Evolutionary conservation across 2,329 filamentous ascomycete species (phyloP), one percentile per base, ranked within the genome.

Genomic region (Colletotrichum kahawae): DNA sequence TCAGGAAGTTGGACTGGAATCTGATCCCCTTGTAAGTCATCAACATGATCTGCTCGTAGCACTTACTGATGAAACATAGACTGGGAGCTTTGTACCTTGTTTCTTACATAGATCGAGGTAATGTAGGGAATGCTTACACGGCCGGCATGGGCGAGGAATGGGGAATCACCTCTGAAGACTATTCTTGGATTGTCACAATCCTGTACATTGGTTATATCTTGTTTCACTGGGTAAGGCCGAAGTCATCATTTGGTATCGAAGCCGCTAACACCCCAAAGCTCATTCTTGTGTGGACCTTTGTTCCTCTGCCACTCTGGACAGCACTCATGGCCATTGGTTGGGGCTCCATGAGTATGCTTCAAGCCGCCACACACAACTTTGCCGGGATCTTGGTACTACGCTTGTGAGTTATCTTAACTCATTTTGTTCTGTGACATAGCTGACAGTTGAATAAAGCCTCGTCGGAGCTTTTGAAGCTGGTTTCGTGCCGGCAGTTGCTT

Each of bases 381-480:
- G 66, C 76, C 2, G 82, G 82, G 31, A 78, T 87, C 69, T 82
- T 88, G 77, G 81, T 81, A 16, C 82, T 83, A 34, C 83, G 86
- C 3, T 43, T 43, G 38, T 43, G 18, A 43, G 8, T n/a, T 10
- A 43, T n/a, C 38, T n/a, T 8, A 6, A 43, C 38, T n/a, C 18
- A 10, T 43, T 4, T 85, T 82, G 70, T 83, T 85, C 64, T 0
- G 51, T n/a, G 24, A 56, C 7, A 56, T 27, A 56, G 1, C 24
- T 56, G 51, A 56, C 6, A 5, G 13, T 27, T 27, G 13, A 56
- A 5, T 5, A 0, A 56, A 21, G n/a, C 4, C 51, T 27, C 2
- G 81, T 88, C 4, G 87, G 86, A 63, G 82, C 84, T 27, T 85
- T 85, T 24, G 86, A 88, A 77, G 85, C 87, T 16, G 86, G 83